Evolutionary conservation across 768 basidiomycete genomes (phyloP).

Genomic region (Crassisporium funariophilum): DNA sequence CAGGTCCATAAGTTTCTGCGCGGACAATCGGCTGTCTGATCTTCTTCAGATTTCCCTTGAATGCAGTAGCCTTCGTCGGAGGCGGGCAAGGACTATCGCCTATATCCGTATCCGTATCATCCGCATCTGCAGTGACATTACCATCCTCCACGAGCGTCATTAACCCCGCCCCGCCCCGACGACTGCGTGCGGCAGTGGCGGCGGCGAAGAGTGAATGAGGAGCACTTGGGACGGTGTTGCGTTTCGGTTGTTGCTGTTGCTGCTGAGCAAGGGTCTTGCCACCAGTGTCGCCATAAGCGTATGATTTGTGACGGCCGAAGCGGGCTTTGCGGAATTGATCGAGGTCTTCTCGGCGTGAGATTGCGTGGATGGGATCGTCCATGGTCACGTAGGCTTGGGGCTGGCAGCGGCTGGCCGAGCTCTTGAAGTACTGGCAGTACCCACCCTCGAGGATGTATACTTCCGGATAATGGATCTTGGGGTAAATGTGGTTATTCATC

Average conservation of each 20-base stretch:
- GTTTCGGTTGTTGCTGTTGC: slow-evolving; percentile 52
- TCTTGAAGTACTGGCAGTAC: slow-evolving; percentile 85
- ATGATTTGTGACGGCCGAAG: slow-evolving; percentile 89
- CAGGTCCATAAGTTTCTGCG: slow-evolving; percentile 71
- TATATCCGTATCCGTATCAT: slow-evolving; percentile 77
- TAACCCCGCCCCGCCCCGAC: slow-evolving; percentile 54
- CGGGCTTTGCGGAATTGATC: slow-evolving; percentile 90
- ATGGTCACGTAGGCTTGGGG: slow-evolving; percentile 87
- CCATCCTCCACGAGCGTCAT: slow-evolving; percentile 69
- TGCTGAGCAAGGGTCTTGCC: slow-evolving; percentile 40
- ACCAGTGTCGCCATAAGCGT: slow-evolving; percentile 83
- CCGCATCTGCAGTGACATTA: slow-evolving; percentile 60
- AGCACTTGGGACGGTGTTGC: slow-evolving; percentile 65
- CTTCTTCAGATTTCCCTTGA: slow-evolving; percentile 68
- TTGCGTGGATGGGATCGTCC: slow-evolving; percentile 88
- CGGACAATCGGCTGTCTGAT: slow-evolving; percentile 49
- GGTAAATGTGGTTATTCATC: slow-evolving; percentile 87
- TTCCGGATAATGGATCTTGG: slow-evolving; percentile 93
- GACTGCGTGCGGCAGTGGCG: slow-evolving; percentile 65
- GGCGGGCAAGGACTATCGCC: slow-evolving; percentile 91
- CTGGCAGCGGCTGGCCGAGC: slow-evolving; percentile 69
- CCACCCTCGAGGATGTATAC: slow-evolving; percentile 97
- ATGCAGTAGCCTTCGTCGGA: slow-evolving; percentile 56
- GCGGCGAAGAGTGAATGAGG: slow-evolving; percentile 64
- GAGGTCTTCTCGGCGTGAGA: slow-evolving; percentile 81